Base-by-base conservation (phyloP, 1,284 basidiomycete genomes). In the Malassezia restricta region DNA sequence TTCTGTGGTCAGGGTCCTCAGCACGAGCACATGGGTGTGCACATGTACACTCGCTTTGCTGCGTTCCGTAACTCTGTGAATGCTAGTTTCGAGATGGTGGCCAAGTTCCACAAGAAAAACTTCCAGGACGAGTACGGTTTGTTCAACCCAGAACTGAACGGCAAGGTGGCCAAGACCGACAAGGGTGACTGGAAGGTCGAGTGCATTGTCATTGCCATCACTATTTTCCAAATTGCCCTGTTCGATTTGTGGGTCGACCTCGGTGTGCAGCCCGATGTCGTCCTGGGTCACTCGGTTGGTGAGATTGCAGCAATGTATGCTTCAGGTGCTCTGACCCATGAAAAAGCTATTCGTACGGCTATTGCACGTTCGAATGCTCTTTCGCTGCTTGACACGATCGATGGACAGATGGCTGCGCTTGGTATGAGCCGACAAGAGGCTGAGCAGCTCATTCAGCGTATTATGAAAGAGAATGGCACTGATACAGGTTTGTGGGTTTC, bases 1-100 rank as follows among this genome's bases (percentile, higher is more conserved):
- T 61, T 61, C 51, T 45, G 43, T 47, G 59, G 59, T 35, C 59
- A 61, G 42, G 59, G 59, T 20, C 57, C 59, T 3, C 59, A 61
- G 48, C 59, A 61, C 43, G 43, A 45, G 27, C 32, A 49, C 49
- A 61, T 61, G 59, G 59, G 56, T 32, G 53, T 53, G 31, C 44
- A 50, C 41, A 35, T 61, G 12, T 58, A 51, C 35, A 31, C 41
- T 41, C 51, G 53, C 24, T 61, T 49, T 20, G 40, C 9, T 17
- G 52, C 49, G 24, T 61, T 58, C 53, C 55, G 59, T 27, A 39
- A 55, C 20, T 53, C 56, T 40, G 49, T 58, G 33, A 31, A 50
- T 40, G 9, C 17, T n/a, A 30, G 29, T 37, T 57, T 58, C 32
- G 47, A 39, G 27, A 39, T 55, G 11, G 33, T 47, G 2, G 29